These are phyloP conservation scores for Xylaria sp. DNA, from an alignment of 2,329 filamentous ascomycete species.

Conservation along the genomic window DNA sequence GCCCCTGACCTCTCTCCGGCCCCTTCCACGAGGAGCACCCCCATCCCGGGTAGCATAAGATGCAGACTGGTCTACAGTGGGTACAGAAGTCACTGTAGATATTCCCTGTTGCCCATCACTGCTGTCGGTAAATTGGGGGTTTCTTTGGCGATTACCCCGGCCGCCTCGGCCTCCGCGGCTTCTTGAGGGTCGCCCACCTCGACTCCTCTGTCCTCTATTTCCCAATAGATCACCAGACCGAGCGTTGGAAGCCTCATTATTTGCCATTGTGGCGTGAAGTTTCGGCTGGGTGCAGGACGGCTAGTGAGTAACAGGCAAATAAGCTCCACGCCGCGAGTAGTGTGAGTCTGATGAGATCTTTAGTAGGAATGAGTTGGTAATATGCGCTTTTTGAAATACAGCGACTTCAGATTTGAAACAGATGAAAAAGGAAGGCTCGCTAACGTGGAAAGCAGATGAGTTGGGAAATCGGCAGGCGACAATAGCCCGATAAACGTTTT, in stretches of 20 bases:
- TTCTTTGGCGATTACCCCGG: constrained; percentile 34
- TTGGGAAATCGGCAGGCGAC: neutral
- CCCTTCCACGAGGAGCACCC: constrained; percentile 41
- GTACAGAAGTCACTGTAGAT: neutral
- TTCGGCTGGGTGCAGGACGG: neutral
- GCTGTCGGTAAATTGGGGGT: constrained; percentile 26
- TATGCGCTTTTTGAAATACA: constrained; percentile 61
- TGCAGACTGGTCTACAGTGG: constrained; percentile 18
- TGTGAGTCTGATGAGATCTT: neutral
- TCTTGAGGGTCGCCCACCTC: constrained; percentile 39
- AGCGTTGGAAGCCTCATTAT: constrained; percentile 21
- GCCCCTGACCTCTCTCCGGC: constrained; percentile 41
- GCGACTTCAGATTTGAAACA: constrained; percentile 52
- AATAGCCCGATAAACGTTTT: neutral
- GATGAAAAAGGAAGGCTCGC: constrained; percentile 30
- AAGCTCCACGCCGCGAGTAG: neutral
- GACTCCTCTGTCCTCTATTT: constrained; percentile 32
- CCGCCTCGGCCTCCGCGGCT: constrained; percentile 35
- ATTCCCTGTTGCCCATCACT: constrained; percentile 20
- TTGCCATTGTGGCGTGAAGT: constrained; percentile 36
- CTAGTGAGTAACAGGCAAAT: neutral
- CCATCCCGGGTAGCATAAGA: constrained; percentile 20
- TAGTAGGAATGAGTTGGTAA: neutral
- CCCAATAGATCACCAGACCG: constrained; percentile 26
- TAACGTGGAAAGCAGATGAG: neutral